phyloP scores from a whole-genome alignment of 257 asterid genomes.

The Lycium barbarum region DNA sequence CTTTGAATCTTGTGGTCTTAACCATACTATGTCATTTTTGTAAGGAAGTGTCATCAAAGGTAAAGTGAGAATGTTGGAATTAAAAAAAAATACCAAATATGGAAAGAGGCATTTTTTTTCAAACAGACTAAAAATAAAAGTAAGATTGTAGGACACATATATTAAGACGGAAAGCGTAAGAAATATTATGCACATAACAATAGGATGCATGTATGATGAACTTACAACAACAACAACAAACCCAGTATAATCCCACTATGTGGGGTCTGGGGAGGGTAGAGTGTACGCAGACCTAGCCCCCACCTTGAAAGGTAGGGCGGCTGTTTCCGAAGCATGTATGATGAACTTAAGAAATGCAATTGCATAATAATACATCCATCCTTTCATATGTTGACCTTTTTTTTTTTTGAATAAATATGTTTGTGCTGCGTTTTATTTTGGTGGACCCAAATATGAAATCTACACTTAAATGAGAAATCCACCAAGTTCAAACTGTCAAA shows the following conservation, averaged over 20 bases:
- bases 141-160: background rate
- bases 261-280: too few species aligned
- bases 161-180: background rate
- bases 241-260: too few species aligned
- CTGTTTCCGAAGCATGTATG: too few species aligned
- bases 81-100: background rate
- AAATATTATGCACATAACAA: slow-evolving; percentile 22
- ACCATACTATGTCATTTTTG: background rate
- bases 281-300: too few species aligned
- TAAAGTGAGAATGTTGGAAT: background rate
- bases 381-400: background rate
- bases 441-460: background rate
- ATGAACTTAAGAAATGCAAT: slow-evolving; percentile 28
- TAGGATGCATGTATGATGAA: slow-evolving; percentile 19
- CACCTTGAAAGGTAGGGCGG: too few species aligned
- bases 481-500: background rate
- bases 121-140: background rate
- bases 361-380: slow-evolving; percentile 17
- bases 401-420: background rate
- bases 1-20: background rate
- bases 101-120: background rate
- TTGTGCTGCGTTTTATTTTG: background rate
- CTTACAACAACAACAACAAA: too few species aligned
- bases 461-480: background rate
- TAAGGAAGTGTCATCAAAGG: background rate